These are phyloP conservation scores for Anisodus tanguticus DNA, from an alignment of 257 asterid genomes.

Conservation along the genomic window DNA sequence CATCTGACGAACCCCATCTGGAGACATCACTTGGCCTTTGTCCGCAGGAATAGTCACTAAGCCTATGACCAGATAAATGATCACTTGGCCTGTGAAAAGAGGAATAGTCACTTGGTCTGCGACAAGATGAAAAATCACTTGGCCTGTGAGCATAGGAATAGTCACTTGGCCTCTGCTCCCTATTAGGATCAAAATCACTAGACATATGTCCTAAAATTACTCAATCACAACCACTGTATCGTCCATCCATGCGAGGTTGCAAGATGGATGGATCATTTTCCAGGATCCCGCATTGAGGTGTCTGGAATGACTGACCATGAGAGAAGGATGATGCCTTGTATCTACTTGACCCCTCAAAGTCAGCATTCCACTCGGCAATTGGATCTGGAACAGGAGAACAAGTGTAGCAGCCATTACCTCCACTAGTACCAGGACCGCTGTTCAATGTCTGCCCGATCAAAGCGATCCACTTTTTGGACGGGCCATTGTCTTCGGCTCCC, in stretches of 20 bases:
- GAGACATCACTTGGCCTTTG: conserved; percentile 84
- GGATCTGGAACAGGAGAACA: conserved; percentile 87
- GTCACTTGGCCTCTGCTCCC: conserved; percentile 62
- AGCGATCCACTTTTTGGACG: conserved; percentile 74
- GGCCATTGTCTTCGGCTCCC: conserved; percentile 69
- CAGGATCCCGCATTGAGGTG: conserved; percentile 63
- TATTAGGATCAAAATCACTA: conserved; percentile 63
- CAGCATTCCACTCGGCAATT: conserved; percentile 75
- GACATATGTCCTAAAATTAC: conserved; percentile 58
- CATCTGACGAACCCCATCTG: conserved; percentile 67
- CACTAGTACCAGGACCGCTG: conserved; percentile 70
- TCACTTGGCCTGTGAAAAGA: conserved; percentile 73
- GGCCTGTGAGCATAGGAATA: conserved; percentile 60
- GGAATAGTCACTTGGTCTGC: conserved; percentile 70
- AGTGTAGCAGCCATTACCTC: conserved; percentile 44
- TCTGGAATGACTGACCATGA: conserved; percentile 69
- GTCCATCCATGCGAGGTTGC: conserved; percentile 69
- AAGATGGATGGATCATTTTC: conserved; percentile 56
- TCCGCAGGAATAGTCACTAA: conserved; percentile 60
- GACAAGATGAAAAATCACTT: conserved; percentile 68
- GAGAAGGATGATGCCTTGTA: conserved; percentile 59
- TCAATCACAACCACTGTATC: conserved; percentile 81
- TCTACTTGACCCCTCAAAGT: conserved; percentile 73
- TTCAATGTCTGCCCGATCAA: conserved; percentile 66
- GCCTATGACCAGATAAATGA: conserved; percentile 78